These are phyloP conservation scores for Didymella glomerata DNA, from an alignment of 2,329 filamentous ascomycete genomes.

Conservation along the genomic window DNA sequence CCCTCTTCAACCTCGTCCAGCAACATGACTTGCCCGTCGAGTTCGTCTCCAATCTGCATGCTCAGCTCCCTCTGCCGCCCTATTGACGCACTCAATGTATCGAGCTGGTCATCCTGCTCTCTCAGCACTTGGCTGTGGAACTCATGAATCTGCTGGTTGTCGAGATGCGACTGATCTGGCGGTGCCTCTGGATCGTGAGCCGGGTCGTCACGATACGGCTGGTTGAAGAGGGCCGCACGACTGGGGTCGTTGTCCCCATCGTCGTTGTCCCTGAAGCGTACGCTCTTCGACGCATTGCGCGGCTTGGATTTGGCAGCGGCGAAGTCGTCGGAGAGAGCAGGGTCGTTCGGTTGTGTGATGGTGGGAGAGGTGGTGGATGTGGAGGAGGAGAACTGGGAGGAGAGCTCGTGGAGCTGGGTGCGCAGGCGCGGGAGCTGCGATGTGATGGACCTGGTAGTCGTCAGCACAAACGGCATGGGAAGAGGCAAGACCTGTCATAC, in stretches of 20 bases:
- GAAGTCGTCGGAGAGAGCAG: constrained; percentile 50
- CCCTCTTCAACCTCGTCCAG: constrained; percentile 87
- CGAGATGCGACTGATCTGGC: constrained; percentile 65
- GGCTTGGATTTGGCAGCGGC: constrained; percentile 49
- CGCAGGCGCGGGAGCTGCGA: constrained; percentile 73
- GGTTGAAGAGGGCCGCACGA: constrained; percentile 66
- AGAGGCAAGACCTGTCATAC: constrained; percentile 31
- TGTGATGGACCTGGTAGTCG: constrained; percentile 39
- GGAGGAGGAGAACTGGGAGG: constrained; percentile 73
- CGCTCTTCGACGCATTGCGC: constrained; percentile 68
- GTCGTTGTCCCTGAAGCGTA: constrained; percentile 77
- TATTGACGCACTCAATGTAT: constrained; percentile 84
- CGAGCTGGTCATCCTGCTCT: constrained; percentile 95
- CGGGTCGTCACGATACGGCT: constrained; percentile 76
- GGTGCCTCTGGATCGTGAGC: constrained; percentile 47
- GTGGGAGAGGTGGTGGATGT: constrained; percentile 46
- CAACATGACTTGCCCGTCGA: constrained; percentile 88
- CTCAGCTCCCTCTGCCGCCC: constrained; percentile 88
- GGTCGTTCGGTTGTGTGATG: constrained; percentile 56
- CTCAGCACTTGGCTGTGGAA: constrained; percentile 82
- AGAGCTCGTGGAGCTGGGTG: constrained; percentile 78
- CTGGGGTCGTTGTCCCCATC: constrained; percentile 55
- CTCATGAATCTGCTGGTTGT: constrained; percentile 85
- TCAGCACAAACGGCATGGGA: background rate
- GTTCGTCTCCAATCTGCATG: constrained; percentile 95